Evolutionary conservation across 305 asterid genomes (phyloP).

Genomic region (Nicotiana rustica): DNA sequence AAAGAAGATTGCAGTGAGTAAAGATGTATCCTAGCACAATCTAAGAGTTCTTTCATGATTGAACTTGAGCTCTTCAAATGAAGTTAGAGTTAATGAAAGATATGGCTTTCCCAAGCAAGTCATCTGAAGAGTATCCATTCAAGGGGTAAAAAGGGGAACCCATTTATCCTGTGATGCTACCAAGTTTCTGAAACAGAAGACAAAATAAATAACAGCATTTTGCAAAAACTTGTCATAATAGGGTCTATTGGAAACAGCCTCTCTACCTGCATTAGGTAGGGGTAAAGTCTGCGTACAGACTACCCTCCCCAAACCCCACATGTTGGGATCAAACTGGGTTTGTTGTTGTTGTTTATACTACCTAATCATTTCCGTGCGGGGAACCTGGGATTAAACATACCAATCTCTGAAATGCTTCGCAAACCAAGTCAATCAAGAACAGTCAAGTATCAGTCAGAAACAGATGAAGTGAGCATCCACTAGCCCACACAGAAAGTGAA

Average conservation of each 20-base stretch:
- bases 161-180: no score
- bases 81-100: background rate
- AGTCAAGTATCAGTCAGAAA: constrained; percentile 14
- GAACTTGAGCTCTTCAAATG: background rate
- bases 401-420: background rate
- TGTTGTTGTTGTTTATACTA: no score
- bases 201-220: no score
- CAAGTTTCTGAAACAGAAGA: no score
- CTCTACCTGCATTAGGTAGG: no score
- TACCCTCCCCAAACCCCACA: no score
- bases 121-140: background rate
- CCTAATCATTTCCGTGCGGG: no score
- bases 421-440: constrained; percentile 8
- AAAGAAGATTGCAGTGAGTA: constrained; percentile 26
- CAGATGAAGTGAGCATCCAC: background rate
- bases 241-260: no score
- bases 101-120: background rate
- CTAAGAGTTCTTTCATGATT: background rate
- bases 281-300: no score
- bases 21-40: constrained; percentile 27
- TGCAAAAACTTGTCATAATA: no score
- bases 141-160: no score
- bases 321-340: no score
- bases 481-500: background rate
- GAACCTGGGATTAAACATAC: background rate